Evolutionary conservation across 768 basidiomycete genomes (phyloP).

Genomic region (Leucocoprinus sp.): DNA sequence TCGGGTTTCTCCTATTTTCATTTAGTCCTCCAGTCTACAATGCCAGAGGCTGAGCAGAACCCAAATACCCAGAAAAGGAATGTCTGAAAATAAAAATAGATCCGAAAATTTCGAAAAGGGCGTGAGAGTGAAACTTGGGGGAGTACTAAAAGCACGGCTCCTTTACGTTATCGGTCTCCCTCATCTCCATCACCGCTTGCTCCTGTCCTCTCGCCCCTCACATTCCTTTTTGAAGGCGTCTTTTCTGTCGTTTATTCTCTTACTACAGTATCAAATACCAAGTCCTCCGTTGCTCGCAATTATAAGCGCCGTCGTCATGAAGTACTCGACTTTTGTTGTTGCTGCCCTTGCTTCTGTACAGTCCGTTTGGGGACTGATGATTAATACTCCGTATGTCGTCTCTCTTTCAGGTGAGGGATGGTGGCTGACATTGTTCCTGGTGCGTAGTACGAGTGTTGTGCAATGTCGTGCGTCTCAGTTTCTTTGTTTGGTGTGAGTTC

Average conservation of each 20-base stretch:
- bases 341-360: slow-evolving; percentile 27
- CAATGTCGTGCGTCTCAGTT: slow-evolving; percentile 26
- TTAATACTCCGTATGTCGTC: slow-evolving; percentile 61
- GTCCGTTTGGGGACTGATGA: slow-evolving; percentile 34
- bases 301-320: slow-evolving; percentile 23
- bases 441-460: slow-evolving; percentile 23
- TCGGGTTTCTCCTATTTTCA: too few species aligned
- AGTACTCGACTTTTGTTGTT: slow-evolving; percentile 24
- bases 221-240: slow-evolving; percentile 11
- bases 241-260: slow-evolving; percentile 9
- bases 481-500: neutral
- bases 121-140: too few species aligned
- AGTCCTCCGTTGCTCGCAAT: too few species aligned
- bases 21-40: too few species aligned
- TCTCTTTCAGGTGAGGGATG: neutral
- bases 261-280: too few species aligned
- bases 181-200: too few species aligned
- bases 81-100: too few species aligned
- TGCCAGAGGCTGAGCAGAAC: too few species aligned
- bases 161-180: too few species aligned
- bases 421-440: neutral
- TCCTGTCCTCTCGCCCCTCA: slow-evolving; percentile 3
- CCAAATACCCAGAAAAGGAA: too few species aligned
- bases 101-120: too few species aligned
- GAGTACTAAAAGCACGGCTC: too few species aligned